A percentile compares a stretch with the other conserved stretches of the same genome.
phyloP scores from a whole-genome alignment of 2,329 filamentous ascomycete genomes.

The Apiospora aurea region DNA sequence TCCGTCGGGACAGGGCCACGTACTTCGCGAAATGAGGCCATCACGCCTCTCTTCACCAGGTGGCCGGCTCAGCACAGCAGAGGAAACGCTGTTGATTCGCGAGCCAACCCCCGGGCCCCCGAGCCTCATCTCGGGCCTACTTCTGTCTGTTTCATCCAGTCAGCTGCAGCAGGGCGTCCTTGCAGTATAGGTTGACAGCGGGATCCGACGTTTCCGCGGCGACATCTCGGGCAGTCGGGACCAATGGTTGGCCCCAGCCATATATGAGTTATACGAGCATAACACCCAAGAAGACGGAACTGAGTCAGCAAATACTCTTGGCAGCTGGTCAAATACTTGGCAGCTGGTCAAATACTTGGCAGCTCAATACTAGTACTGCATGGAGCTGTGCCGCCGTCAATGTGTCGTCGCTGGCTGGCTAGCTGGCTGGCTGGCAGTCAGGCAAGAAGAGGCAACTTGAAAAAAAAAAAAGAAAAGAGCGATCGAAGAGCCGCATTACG shows the following conservation, averaged over 20 bases:
- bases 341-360: too few relatives aligned
- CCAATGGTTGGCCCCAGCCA: background rate
- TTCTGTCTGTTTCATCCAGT: background rate
- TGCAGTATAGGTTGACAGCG: background rate
- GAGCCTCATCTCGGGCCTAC: background rate
- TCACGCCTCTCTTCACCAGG: background rate
- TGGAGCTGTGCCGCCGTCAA: background rate
- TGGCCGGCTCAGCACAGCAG: background rate
- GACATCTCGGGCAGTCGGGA: background rate
- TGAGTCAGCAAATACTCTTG: background rate
- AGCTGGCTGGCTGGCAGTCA: too few relatives aligned
- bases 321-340: background rate
- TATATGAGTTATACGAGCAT: background rate
- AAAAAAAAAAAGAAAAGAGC: conserved; percentile 31
- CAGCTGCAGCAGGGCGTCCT: background rate
- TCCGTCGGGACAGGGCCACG: too few relatives aligned
- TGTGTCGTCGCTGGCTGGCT: too few relatives aligned
- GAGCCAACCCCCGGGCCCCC: background rate
- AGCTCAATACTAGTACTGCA: background rate
- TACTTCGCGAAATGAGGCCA: background rate
- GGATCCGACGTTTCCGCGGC: background rate
- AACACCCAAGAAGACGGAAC: background rate
- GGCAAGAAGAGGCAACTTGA: background rate
- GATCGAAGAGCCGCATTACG: conserved; percentile 12
- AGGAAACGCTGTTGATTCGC: background rate